Base-by-base conservation (phyloP, 306 rosid genomes). In the Comarum palustre region DNA sequence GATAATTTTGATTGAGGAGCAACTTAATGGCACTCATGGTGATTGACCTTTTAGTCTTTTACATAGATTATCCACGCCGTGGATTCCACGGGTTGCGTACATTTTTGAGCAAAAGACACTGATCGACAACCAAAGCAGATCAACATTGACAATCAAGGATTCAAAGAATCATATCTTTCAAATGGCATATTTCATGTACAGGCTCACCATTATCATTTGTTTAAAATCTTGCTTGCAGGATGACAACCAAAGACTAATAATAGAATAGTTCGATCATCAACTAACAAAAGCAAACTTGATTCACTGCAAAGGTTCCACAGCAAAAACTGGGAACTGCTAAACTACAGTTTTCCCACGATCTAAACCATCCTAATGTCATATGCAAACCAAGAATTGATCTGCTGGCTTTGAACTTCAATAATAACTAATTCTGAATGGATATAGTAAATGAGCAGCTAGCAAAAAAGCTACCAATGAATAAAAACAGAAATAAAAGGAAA, bases 131-230 rank as follows among this genome's bases (percentile, higher is more conserved):
- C 69, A 69, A 82, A 78, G 72, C 82, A 51, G 71, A 86, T 82
- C 74, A 66, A 66, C 75, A 75, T 82, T 82, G 82, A 77, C 79
- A 43, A 59, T 65, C 8, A 48, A 6, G 77, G 83, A 65, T 62
- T 71, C 22, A 55, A 15, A 78, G 85, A 85, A 88, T 87, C 90
- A 78, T 79, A 88, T 88, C 89, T 82, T 79, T 29, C 72, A 9
- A 66, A n/a, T 19, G 29, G 79, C 71, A 34, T 48, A 81, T 73
- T 46, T 43, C 34, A 13, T 38, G 15, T n/a, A 48, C 38, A 46
- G 29, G 72, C 39, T 29, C 31, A 24, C 10, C 42, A 25, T 67
- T 8, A 39, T 22, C 58, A 29, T 59, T 27, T 48, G 2, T 73
- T 62, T 69, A 47, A 31, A 39, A 45, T 50, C 51, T 51, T 51